Percentiles rank a stretch among this genome's conserved stretches.
Conservation (phyloP, 352 stramenopile genomes). For the Pythium insidiosum region DNA sequence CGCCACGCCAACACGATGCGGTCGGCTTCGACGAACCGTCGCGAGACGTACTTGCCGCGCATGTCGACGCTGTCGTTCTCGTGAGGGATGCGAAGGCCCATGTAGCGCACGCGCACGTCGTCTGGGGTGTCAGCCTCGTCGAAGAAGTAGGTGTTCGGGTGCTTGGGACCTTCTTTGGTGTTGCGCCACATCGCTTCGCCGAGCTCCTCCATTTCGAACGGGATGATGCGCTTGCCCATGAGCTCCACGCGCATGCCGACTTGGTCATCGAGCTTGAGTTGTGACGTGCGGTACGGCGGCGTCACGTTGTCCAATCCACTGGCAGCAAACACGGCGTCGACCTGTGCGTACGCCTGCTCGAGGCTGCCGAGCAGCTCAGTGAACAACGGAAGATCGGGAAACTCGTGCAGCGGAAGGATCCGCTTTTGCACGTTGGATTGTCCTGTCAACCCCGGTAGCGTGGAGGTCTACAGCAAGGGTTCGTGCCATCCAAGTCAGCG, state of each 20-base stretch:
- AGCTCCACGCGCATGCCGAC: slow-evolving; percentile 1
- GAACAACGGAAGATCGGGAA: slow-evolving; percentile 7
- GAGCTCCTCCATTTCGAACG: background rate
- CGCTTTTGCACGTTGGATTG: background rate
- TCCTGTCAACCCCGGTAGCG: slow-evolving; percentile 6
- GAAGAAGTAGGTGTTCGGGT: slow-evolving; percentile 15
- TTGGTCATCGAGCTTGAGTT: slow-evolving; percentile 10
- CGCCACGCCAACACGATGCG: slow-evolving; percentile 2
- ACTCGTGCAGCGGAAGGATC: slow-evolving; percentile 1
- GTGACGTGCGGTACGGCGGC: slow-evolving; percentile 11
- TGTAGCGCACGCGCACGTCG: background rate
- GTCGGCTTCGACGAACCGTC: slow-evolving; percentile 1
- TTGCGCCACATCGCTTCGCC: slow-evolving; percentile 7
- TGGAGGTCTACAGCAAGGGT: too few relatives aligned
- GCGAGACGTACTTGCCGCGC: background rate
- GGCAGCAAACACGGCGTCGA: background rate
- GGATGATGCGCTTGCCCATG: background rate
- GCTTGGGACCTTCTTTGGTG: slow-evolving; percentile 4
- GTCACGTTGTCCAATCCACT: slow-evolving; percentile 6
- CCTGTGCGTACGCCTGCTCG: background rate
- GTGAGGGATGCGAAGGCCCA: background rate
- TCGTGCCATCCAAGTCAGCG: too few relatives aligned
- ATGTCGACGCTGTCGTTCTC: background rate
- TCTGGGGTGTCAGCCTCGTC: slow-evolving; percentile 5
- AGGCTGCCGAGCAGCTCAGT: slow-evolving; percentile 1